A percentile compares a stretch with the other conserved stretches of the same genome.
Conservation (phyloP, 1,284 basidiomycete species). For the Tylopilus orsonianus region DNA sequence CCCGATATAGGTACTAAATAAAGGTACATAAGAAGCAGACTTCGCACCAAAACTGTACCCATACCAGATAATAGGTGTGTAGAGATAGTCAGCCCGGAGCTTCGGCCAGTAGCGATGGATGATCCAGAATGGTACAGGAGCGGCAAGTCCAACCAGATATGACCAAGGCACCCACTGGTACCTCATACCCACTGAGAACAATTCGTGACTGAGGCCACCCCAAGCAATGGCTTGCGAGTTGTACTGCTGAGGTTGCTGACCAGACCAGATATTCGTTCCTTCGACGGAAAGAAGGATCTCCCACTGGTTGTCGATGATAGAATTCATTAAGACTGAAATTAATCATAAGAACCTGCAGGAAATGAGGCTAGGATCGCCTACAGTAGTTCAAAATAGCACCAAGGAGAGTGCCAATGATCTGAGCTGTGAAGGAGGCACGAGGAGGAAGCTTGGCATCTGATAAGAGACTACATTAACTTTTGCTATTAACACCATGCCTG, state of each 20-base stretch:
- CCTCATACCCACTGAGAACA: constrained; percentile 52
- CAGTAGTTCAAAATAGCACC: constrained; percentile 53
- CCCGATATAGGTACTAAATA: constrained; percentile 35
- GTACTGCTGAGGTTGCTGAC: constrained; percentile 54
- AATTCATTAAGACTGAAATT: constrained; percentile 49
- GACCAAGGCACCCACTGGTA: constrained; percentile 59
- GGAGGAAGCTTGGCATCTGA: constrained; percentile 65
- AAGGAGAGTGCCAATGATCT: constrained; percentile 51
- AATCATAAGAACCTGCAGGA: background rate
- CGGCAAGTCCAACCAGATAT: constrained; percentile 52
- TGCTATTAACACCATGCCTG: background rate
- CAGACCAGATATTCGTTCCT: constrained; percentile 66
- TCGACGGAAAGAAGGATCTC: constrained; percentile 44
- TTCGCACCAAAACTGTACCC: background rate
- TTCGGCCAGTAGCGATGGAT: constrained; percentile 43
- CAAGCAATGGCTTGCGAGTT: constrained; percentile 65
- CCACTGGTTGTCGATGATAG: constrained; percentile 53
- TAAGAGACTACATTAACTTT: background rate
- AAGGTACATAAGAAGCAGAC: background rate
- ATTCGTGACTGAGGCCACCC: constrained; percentile 60
- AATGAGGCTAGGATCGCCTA: constrained; percentile 26
- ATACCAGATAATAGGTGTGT: constrained; percentile 45
- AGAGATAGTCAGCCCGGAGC: constrained; percentile 41
- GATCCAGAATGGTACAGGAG: constrained; percentile 58
- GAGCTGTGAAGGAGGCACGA: constrained; percentile 59